Percentiles rank a stretch among this genome's conserved stretches.
Conservation (phyloP, 129 eudicot species). For the Heracleum sosnowskyi region DNA sequence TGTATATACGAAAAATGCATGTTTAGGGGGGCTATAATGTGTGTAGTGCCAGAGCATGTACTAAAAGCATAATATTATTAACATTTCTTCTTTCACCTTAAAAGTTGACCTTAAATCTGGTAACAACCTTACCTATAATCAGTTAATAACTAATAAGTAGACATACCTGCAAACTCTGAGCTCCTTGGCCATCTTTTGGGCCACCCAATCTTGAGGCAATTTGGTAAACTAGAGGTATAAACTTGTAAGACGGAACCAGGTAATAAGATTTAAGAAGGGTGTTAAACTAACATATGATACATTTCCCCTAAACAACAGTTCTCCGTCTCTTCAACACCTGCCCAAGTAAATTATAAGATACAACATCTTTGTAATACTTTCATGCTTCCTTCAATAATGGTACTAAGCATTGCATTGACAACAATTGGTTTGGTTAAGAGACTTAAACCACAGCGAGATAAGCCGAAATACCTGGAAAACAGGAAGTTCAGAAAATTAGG, state of each 20-base stretch:
- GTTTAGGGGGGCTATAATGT: not conserved
- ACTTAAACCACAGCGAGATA: slow-evolving; percentile 86
- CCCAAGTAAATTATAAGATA: not conserved
- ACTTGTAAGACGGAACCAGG: slow-evolving; percentile 94
- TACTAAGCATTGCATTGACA: slow-evolving; percentile 59
- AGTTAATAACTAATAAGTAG: too few relatives aligned
- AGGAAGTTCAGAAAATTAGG: not conserved
- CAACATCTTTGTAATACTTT: not conserved
- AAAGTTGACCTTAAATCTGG: not conserved
- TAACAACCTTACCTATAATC: not conserved
- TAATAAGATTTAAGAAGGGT: not conserved
- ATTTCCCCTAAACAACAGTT: not conserved
- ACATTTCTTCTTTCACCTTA: not conserved
- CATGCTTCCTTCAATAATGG: slow-evolving; percentile 49
- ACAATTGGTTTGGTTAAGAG: slow-evolving; percentile 66
- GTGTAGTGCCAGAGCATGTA: not conserved
- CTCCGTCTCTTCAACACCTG: not conserved
- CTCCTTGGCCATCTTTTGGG: slow-evolving; percentile 65
- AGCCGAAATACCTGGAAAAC: slow-evolving; percentile 84
- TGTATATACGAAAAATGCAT: not conserved
- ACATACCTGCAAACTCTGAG: slow-evolving; percentile 74
- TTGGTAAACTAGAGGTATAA: slow-evolving; percentile 88
- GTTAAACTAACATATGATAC: not conserved
- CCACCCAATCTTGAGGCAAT: slow-evolving; percentile 95
- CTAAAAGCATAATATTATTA: not conserved